Conservation (phyloP, 2,329 filamentous ascomycete species). For the Huntiella decipiens region DNA sequence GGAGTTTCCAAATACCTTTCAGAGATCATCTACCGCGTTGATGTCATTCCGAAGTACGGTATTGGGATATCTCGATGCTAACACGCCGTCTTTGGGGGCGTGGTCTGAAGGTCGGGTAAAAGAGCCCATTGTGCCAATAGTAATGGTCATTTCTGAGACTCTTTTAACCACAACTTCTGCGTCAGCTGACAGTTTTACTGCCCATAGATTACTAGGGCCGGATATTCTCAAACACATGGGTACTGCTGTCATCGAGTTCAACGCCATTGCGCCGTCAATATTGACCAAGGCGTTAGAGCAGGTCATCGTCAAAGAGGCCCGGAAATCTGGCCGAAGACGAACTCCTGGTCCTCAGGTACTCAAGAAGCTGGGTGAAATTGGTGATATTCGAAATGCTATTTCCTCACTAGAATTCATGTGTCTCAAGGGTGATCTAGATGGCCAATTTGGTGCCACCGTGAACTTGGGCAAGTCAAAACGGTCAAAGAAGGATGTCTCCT, state of each 20-base stretch:
- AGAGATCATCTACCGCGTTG: slow-evolving; percentile 42
- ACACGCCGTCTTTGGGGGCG: slow-evolving; percentile 35
- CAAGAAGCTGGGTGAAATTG: slow-evolving; percentile 63
- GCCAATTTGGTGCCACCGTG: slow-evolving; percentile 58
- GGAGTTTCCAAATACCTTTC: slow-evolving; percentile 64
- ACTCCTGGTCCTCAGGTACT: slow-evolving; percentile 65
- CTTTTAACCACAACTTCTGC: slow-evolving; percentile 69
- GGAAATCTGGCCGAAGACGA: slow-evolving; percentile 52
- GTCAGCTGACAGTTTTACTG: slow-evolving; percentile 78
- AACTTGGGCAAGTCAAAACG: slow-evolving; percentile 51
- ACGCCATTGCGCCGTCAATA: slow-evolving; percentile 71
- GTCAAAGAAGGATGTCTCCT: slow-evolving; percentile 32
- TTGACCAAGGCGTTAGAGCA: slow-evolving; percentile 69
- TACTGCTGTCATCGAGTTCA: slow-evolving; percentile 74
- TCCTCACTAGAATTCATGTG: slow-evolving; percentile 86
- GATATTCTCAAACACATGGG: slow-evolving; percentile 69
- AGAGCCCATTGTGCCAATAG: slow-evolving; percentile 46
- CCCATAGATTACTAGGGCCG: slow-evolving; percentile 71
- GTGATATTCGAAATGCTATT: slow-evolving; percentile 83
- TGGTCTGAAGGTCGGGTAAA: slow-evolving; percentile 24
- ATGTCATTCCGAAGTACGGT: slow-evolving; percentile 58
- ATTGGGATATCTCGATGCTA: slow-evolving; percentile 52
- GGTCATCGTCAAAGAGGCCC: slow-evolving; percentile 68
- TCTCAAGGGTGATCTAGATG: slow-evolving; percentile 45
- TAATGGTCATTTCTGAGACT: slow-evolving; percentile 86